Evolutionary conservation across 768 basidiomycete species (phyloP).

Genomic region (Pluteus cervinus): DNA sequence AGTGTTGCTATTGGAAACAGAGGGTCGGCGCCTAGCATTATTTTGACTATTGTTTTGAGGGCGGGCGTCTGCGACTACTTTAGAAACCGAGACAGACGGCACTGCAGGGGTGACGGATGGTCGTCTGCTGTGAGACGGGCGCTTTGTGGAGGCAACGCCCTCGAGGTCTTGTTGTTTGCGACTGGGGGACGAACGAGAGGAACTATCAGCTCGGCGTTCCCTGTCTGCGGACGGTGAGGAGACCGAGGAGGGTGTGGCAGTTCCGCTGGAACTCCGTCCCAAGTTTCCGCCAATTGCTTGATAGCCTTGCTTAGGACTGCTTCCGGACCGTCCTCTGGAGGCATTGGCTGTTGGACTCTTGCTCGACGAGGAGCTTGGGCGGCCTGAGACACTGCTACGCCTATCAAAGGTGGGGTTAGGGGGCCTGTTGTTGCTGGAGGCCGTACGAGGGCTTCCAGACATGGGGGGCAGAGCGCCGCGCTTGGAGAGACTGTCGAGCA

Average conservation of each 20-base stretch:
- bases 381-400: too few species aligned
- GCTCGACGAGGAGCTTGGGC: too few species aligned
- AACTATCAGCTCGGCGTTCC: conserved; percentile 39
- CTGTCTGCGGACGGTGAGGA: conserved; percentile 35
- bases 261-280: conserved; percentile 34
- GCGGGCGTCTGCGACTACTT: conserved; percentile 17
- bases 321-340: conserved; percentile 41
- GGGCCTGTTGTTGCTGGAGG: conserved; percentile 22
- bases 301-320: conserved; percentile 47
- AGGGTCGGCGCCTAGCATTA: too few species aligned
- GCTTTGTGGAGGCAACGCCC: conserved; percentile 29
- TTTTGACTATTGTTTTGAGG: not conserved
- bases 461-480: conserved; percentile 27
- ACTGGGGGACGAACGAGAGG: conserved; percentile 54
- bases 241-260: conserved; percentile 37
- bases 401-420: conserved; percentile 29
- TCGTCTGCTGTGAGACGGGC: conserved; percentile 24
- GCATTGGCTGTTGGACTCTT: conserved; percentile 28
- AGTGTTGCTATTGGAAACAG: not conserved
- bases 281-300: conserved; percentile 30
- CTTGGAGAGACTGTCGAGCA: conserved; percentile 49
- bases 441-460: conserved; percentile 21
- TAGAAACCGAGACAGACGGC: conserved; percentile 33
- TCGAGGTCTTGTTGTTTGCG: conserved; percentile 58
- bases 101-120: conserved; percentile 37